These are phyloP conservation scores for Starmerella asiatica DNA, from an alignment of 805 yeast species.

Conservation along the genomic window DNA sequence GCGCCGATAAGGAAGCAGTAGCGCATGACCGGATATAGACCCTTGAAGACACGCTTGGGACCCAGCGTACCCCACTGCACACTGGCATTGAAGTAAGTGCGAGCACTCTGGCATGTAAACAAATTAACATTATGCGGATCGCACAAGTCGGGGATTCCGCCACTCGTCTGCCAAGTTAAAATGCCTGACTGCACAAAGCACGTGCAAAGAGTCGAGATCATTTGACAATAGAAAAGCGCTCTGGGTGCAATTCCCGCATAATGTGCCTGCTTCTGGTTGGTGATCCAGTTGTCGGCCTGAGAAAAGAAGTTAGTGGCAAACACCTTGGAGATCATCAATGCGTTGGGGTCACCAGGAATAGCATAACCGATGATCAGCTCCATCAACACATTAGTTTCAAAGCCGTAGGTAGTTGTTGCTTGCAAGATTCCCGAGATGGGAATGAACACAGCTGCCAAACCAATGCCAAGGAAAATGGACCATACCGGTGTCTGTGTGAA, in stretches of 20 bases:
- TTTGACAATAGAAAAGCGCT: slow-evolving; percentile 15
- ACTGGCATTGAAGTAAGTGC: slow-evolving; percentile 37
- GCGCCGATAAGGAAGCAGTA: slow-evolving; percentile 51
- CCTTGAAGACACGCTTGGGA: slow-evolving; percentile 37
- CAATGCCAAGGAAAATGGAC: slow-evolving; percentile 46
- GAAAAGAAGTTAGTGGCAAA: slow-evolving; percentile 46
- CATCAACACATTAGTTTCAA: slow-evolving; percentile 44
- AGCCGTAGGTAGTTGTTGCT: slow-evolving; percentile 38
- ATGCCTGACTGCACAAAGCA: slow-evolving; percentile 16
- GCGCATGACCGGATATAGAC: slow-evolving; percentile 45
- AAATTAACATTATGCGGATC: slow-evolving; percentile 26
- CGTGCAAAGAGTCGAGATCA: slow-evolving; percentile 9
- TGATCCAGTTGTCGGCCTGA: slow-evolving; percentile 49
- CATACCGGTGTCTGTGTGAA: slow-evolving; percentile 44
- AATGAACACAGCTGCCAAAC: slow-evolving; percentile 43
- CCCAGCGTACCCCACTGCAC: slow-evolving; percentile 49
- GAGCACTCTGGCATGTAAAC: slow-evolving; percentile 33
- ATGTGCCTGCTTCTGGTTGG: slow-evolving; percentile 44
- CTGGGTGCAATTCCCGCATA: slow-evolving; percentile 28
- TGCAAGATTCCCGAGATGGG: slow-evolving; percentile 45
- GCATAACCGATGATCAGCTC: slow-evolving; percentile 49
- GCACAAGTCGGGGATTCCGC: slow-evolving; percentile 25
- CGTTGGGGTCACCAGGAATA: slow-evolving; percentile 42
- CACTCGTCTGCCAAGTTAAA: slow-evolving; percentile 14
- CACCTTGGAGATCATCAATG: slow-evolving; percentile 39